phyloP scores from a whole-genome alignment of 148 eudicot genomes.

The Vaccinium corymbosum region DNA sequence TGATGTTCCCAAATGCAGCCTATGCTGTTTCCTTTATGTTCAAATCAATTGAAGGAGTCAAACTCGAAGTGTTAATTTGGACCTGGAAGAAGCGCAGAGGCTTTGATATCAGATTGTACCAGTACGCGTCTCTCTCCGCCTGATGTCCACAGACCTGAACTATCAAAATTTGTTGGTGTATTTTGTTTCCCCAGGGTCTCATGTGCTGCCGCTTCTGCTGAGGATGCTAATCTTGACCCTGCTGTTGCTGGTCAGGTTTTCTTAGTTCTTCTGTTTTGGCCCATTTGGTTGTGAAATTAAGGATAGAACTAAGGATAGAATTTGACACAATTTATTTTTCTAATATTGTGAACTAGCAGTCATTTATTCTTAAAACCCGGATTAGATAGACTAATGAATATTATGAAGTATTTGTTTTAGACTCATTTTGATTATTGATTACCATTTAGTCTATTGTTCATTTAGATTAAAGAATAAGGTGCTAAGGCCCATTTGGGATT shows the following conservation, averaged over 20 bases:
- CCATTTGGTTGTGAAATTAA: too few species aligned
- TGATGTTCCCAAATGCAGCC: constrained; percentile 37
- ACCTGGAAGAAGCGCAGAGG: constrained; percentile 22
- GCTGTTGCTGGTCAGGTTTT: constrained; percentile 45
- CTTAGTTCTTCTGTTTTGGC: background rate
- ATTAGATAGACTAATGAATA: too few species aligned
- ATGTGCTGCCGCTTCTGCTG: constrained; percentile 62
- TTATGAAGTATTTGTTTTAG: too few species aligned
- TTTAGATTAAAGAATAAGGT: too few species aligned
- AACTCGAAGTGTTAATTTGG: constrained; percentile 25
- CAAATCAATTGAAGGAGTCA: constrained; percentile 22
- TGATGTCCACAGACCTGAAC: constrained; percentile 51
- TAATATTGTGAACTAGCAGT: too few species aligned
- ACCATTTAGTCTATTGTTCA: too few species aligned
- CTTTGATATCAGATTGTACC: constrained; percentile 25
- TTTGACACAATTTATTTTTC: too few species aligned
- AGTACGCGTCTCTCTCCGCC: constrained; percentile 55
- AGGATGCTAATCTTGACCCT: constrained; percentile 60
- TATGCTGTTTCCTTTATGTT: constrained; percentile 54
- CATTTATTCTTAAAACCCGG: too few species aligned
- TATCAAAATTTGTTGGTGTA: constrained; percentile 43
- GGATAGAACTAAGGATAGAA: too few species aligned
- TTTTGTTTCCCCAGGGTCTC: constrained; percentile 71
- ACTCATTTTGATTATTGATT: too few species aligned
- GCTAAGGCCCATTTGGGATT: too few species aligned